Evolutionary conservation across 257 asterid genomes (phyloP).

Genomic region (Solanum gracilifrons): DNA sequence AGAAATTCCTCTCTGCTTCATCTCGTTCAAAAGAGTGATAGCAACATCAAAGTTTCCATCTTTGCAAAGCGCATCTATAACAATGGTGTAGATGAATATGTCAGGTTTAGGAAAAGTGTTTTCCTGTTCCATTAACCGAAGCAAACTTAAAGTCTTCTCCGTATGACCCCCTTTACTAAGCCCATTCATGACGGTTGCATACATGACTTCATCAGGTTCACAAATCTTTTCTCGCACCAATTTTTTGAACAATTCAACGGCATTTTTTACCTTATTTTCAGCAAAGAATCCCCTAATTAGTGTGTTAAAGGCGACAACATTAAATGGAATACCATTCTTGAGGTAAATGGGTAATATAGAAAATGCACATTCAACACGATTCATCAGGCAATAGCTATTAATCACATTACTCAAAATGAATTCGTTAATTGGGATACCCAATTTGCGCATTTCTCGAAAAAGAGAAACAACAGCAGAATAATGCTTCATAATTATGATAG

Average conservation of each 20-base stretch:
- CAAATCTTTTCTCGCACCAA: neutral
- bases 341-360: neutral
- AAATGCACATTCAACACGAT: neutral
- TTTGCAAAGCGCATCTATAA: neutral
- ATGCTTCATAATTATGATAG: neutral
- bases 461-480: neutral
- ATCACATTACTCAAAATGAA: neutral
- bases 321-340: neutral
- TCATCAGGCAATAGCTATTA: neutral
- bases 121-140: neutral
- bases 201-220: neutral
- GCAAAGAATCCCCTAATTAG: neutral
- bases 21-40: neutral
- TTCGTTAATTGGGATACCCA: neutral
- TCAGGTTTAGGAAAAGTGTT: neutral
- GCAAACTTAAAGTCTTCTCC: neutral
- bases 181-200: neutral
- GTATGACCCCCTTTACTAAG: neutral
- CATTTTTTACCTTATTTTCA: neutral
- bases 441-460: neutral
- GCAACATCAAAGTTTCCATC: neutral
- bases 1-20: neutral
- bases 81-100: neutral
- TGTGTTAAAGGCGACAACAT: neutral
- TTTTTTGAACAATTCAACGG: neutral